phyloP scores from a whole-genome alignment of 116 monocot species.

The Zostera marina region DNA sequence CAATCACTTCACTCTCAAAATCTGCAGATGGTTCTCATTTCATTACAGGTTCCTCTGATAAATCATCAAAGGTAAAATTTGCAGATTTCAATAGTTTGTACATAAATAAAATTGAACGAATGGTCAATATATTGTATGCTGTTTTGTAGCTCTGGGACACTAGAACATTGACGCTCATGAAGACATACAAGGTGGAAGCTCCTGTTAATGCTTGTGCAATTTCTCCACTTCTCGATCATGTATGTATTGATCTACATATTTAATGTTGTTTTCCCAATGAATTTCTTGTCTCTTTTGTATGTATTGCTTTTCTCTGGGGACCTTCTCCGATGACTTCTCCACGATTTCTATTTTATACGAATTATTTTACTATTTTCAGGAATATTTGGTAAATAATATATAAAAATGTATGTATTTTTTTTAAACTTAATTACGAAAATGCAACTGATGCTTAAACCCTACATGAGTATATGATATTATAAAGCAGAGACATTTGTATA shows the following conservation, averaged over 20 bases:
- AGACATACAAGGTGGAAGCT: constrained; percentile 64
- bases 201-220: constrained; percentile 89
- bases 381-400: too few species aligned
- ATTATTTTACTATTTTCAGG: too few species aligned
- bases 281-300: not conserved
- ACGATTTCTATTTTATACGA: too few species aligned
- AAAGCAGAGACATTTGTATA: too few species aligned
- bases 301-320: not conserved
- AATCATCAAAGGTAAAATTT: constrained; percentile 64
- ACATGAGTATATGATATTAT: too few species aligned
- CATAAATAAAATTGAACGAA: not conserved
- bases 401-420: too few species aligned
- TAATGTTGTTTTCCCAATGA: not conserved
- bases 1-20: constrained; percentile 62
- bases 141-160: constrained; percentile 71
- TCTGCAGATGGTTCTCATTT: constrained; percentile 89
- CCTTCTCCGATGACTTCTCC: too few species aligned
- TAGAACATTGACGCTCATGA: constrained; percentile 69
- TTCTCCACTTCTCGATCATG: constrained; percentile 95
- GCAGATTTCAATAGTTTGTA: not conserved
- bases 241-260: constrained; percentile 9
- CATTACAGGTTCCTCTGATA: constrained; percentile 80
- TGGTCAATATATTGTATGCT: not conserved
- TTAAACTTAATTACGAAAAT: not conserved
- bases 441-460: too few species aligned